Evolutionary conservation across 106 monocot genomes (phyloP).

Genomic region (Allium sativum): DNA sequence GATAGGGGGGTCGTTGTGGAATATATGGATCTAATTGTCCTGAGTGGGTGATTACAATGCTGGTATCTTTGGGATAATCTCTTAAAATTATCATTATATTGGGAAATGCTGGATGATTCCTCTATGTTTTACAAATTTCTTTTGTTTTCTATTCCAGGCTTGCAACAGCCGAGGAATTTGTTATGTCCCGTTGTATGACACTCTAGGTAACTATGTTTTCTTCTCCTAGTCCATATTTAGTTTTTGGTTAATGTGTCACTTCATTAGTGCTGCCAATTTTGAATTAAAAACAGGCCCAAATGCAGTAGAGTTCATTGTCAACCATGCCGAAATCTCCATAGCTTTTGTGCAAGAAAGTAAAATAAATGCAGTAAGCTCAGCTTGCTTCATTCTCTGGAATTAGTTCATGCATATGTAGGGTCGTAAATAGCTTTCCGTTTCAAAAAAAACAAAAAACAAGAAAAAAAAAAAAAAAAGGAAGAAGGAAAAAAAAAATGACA

Average conservation of each 20-base stretch:
- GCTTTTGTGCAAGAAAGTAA: conserved; percentile 85
- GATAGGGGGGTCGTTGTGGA: conserved; percentile 81
- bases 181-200: conserved; percentile 92
- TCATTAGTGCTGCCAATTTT: not conserved
- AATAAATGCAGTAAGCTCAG: conserved; percentile 56
- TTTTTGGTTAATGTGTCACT: not conserved
- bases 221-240: not conserved
- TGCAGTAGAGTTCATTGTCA: conserved; percentile 94
- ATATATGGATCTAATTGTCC: conserved; percentile 96
- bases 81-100: not conserved
- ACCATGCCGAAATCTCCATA: conserved; percentile 81
- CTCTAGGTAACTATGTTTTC: conserved; percentile 41
- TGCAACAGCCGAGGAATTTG: conserved; percentile 85
- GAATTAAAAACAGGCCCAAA: conserved; percentile 44
- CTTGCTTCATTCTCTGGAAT: not conserved
- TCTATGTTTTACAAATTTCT: not conserved
- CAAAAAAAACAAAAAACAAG: too few species aligned
- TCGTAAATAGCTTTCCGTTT: too few species aligned
- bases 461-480: too few species aligned
- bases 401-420: too few species aligned
- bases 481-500: not conserved
- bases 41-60: conserved; percentile 86
- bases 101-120: not conserved
- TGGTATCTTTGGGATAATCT: conserved; percentile 29
- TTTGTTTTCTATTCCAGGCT: conserved; percentile 42